A percentile compares a stretch with the other conserved stretches of the same genome.
These are phyloP conservation scores for Hordeum pubiflorum DNA, from an alignment of 202 grass and related monocot species.

Conservation along the genomic window DNA sequence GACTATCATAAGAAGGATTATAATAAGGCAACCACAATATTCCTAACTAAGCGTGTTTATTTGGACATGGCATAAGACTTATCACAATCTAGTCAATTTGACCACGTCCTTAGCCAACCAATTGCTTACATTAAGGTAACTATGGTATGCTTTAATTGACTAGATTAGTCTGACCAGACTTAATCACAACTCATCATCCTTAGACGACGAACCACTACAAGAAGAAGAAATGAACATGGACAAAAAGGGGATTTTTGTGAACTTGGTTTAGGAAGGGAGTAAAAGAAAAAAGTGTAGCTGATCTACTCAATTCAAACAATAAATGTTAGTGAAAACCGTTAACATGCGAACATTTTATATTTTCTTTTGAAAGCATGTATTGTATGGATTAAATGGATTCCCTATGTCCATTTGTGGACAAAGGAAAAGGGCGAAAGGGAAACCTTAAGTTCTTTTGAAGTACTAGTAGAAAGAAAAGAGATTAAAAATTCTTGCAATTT, in stretches of 20 bases:
- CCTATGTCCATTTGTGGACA: no score
- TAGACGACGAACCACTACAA: constrained; percentile 1
- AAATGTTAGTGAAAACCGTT: no score
- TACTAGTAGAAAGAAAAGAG: no score
- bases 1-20: not conserved
- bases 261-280: not conserved
- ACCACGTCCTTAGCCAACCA: not conserved
- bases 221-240: not conserved
- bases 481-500: no score
- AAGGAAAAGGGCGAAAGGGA: no score
- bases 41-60: not conserved
- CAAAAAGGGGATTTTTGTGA: not conserved
- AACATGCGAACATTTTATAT: no score
- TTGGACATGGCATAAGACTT: not conserved
- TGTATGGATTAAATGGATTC: no score
- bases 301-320: no score
- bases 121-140: not conserved
- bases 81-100: not conserved
- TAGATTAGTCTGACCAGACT: not conserved
- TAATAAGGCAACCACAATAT: not conserved
- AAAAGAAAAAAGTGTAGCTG: not conserved
- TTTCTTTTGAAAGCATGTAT: no score
- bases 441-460: no score
- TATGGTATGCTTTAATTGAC: not conserved
- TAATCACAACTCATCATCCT: not conserved